Conservation (phyloP, 805 yeast species). For the Myxozyma neglecta region DNA sequence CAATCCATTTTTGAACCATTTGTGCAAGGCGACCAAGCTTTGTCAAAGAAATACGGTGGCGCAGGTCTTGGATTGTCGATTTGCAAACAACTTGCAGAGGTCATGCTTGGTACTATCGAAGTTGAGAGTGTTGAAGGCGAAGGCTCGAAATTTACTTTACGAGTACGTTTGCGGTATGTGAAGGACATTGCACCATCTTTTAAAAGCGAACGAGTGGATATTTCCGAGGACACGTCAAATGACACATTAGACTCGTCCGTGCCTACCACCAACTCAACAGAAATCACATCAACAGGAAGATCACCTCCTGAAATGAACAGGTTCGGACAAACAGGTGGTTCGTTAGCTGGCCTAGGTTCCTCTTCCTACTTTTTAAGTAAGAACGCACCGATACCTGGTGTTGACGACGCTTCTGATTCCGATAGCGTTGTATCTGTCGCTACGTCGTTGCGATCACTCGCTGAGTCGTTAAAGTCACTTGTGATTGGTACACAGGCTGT, state of each 20-base stretch:
- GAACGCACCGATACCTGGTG: background rate
- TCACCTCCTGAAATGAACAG: background rate
- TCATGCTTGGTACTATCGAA: constrained; percentile 86
- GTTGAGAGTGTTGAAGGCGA: constrained; percentile 72
- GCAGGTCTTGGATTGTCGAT: constrained; percentile 91
- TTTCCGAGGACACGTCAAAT: background rate
- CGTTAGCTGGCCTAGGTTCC: constrained; percentile 24
- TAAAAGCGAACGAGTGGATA: background rate
- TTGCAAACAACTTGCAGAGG: constrained; percentile 82
- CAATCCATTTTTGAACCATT: constrained; percentile 91
- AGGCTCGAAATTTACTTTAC: constrained; percentile 74
- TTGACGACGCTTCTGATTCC: constrained; percentile 12
- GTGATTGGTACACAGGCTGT: background rate
- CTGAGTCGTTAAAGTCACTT: constrained; percentile 4
- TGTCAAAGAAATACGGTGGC: constrained; percentile 90
- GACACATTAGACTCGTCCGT: background rate
- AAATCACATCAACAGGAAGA: background rate
- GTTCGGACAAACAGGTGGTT: constrained; percentile 3
- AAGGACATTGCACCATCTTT: constrained; percentile 45
- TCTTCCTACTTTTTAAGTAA: constrained; percentile 18
- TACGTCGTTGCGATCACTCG: constrained; percentile 14
- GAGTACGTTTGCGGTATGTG: constrained; percentile 52
- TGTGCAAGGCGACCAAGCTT: constrained; percentile 94
- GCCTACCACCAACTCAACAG: background rate
- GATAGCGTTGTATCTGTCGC: constrained; percentile 14